These are phyloP conservation scores for Mycena vitilis DNA, from an alignment of 768 basidiomycete genomes.

Conservation along the genomic window DNA sequence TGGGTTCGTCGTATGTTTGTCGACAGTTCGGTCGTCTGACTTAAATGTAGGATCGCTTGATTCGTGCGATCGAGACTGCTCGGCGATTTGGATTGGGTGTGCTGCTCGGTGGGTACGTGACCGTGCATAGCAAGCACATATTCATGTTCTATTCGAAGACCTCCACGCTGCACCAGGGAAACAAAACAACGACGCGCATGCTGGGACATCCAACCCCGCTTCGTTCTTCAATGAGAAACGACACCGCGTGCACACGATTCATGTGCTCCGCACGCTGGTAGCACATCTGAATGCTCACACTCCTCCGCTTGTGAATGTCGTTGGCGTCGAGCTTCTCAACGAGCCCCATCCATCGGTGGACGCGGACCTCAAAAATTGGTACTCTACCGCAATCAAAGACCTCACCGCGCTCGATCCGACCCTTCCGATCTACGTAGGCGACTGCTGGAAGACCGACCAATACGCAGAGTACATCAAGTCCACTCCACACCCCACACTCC, in stretches of 20 bases:
- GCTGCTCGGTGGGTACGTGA: slow-evolving; percentile 62
- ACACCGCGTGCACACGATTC: slow-evolving; percentile 60
- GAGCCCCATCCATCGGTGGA: slow-evolving; percentile 66
- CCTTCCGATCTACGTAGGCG: slow-evolving; percentile 79
- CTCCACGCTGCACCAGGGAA: slow-evolving; percentile 82
- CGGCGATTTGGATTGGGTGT: slow-evolving; percentile 73
- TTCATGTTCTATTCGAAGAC: slow-evolving; percentile 53
- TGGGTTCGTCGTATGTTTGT: slow-evolving; percentile 55
- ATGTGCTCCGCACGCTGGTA: slow-evolving; percentile 59
- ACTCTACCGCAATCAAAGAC: slow-evolving; percentile 63
- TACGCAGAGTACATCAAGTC: slow-evolving; percentile 67
- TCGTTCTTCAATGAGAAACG: slow-evolving; percentile 60
- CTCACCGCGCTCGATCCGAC: slow-evolving; percentile 62
- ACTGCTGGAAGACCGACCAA: slow-evolving; percentile 78
- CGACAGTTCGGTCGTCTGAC: slow-evolving; percentile 7
- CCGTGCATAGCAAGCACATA: not conserved
- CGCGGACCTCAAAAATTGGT: slow-evolving; percentile 69
- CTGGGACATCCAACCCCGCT: slow-evolving; percentile 66
- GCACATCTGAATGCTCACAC: slow-evolving; percentile 45
- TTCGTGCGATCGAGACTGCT: slow-evolving; percentile 69
- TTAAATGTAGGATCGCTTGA: slow-evolving; percentile 52
- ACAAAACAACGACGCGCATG: slow-evolving; percentile 77
- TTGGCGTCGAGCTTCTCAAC: slow-evolving; percentile 72
- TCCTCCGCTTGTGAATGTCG: slow-evolving; percentile 59
- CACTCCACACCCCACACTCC: slow-evolving; percentile 45